Percentiles rank a stretch among this genome's conserved stretches.
phyloP scores from a whole-genome alignment of 2,329 filamentous ascomycete species.

The Hypoxylon sp. region DNA sequence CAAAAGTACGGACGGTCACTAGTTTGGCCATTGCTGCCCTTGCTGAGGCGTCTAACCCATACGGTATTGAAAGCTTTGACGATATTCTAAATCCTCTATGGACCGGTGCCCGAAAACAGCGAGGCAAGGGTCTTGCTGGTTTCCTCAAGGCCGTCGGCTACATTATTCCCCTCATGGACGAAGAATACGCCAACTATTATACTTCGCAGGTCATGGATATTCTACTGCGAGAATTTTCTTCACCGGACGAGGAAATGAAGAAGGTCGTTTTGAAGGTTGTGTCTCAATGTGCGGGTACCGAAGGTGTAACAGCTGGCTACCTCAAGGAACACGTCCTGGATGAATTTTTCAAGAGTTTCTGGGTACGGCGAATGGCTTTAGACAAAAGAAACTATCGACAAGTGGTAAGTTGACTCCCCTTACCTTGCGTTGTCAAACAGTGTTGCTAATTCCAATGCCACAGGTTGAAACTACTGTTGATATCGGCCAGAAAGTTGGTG shows the following conservation, averaged over 20 bases:
- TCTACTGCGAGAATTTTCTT: constrained; percentile 92
- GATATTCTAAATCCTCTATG: constrained; percentile 97
- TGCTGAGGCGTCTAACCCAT: constrained; percentile 95
- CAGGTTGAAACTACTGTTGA: constrained; percentile 96
- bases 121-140: constrained; percentile 93
- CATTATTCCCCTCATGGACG: constrained; percentile 99
- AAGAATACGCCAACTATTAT: constrained; percentile 99
- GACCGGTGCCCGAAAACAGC: constrained; percentile 95
- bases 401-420: constrained; percentile 62
- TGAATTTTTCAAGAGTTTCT: constrained; percentile 99
- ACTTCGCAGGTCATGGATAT: constrained; percentile 99
- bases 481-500: constrained; percentile 96
- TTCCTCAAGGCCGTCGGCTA: constrained; percentile 98
- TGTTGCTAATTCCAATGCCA: constrained; percentile 18
- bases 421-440: background rate
- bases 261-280: constrained; percentile 98
- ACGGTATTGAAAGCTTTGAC: constrained; percentile 99
- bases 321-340: constrained; percentile 94
- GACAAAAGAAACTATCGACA: constrained; percentile 98
- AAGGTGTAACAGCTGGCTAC: constrained; percentile 94
- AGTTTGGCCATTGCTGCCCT: constrained; percentile 94
- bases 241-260: constrained; percentile 99
- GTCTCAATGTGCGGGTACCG: constrained; percentile 92
- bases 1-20: constrained; percentile 96
- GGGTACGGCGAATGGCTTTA: constrained; percentile 95